Evolutionary conservation across 495 filamentous ascomycete genomes (phyloP).

Genomic region (Thermothielavioides terrestris): DNA sequence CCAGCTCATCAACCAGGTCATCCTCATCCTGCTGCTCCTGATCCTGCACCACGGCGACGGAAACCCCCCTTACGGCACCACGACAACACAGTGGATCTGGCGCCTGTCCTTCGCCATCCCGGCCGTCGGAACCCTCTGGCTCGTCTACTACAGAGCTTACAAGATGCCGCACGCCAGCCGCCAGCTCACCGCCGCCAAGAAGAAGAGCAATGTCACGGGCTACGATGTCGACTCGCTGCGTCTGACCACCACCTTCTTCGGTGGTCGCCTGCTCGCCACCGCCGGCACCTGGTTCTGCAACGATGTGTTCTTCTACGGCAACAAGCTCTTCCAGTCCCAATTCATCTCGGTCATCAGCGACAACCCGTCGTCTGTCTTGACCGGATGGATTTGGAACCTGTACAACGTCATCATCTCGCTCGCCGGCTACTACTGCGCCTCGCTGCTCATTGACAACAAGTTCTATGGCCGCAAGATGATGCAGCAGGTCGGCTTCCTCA

Average conservation of each 20-base stretch:
- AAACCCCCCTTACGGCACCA: constrained; percentile 60
- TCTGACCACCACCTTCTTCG: constrained; percentile 68
- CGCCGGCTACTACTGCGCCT: constrained; percentile 69
- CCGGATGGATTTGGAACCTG: constrained; percentile 82
- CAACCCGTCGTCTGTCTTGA: constrained; percentile 56
- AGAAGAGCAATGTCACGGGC: constrained; percentile 74
- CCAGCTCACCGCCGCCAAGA: constrained; percentile 67
- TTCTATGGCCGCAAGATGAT: constrained; percentile 87
- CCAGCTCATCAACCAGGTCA: constrained; percentile 80
- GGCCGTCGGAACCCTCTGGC: constrained; percentile 81
- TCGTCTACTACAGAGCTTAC: constrained; percentile 81
- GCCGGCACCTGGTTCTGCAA: constrained; percentile 82
- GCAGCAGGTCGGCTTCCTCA: constrained; percentile 81
- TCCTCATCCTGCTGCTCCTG: constrained; percentile 72
- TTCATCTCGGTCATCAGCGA: constrained; percentile 69
- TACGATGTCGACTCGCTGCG: constrained; percentile 76
- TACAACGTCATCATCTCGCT: constrained; percentile 78
- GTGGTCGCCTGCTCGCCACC: constrained; percentile 74
- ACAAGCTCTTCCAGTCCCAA: constrained; percentile 86
- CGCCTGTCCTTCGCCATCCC: constrained; percentile 77
- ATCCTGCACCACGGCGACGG: constrained; percentile 70
- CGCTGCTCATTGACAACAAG: constrained; percentile 81
- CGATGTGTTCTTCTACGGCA: constrained; percentile 95
- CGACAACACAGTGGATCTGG: constrained; percentile 74
- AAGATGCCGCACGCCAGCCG: constrained; percentile 72